Conservation (phyloP, 2,329 filamentous ascomycete genomes). For the Aureobasidium sp. region DNA sequence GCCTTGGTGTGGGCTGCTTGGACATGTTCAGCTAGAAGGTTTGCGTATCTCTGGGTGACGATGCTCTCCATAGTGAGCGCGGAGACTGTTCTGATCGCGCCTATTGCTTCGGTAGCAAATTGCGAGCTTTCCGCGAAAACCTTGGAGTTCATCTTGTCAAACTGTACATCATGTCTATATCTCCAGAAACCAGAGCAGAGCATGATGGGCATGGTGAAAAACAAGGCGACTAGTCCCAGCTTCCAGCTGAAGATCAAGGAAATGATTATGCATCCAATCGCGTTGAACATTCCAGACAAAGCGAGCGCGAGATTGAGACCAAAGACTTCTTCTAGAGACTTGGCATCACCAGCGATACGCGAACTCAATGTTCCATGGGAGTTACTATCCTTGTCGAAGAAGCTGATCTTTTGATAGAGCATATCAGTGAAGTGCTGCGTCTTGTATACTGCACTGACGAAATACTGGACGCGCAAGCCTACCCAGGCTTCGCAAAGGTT, state of each 20-base stretch:
- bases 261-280: constrained; percentile 37
- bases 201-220: constrained; percentile 49
- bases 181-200: constrained; percentile 28
- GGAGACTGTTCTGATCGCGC: constrained; percentile 40
- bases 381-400: constrained; percentile 38
- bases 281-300: constrained; percentile 44
- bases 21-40: constrained; percentile 50
- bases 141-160: constrained; percentile 22
- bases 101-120: constrained; percentile 29
- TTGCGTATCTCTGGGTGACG: constrained; percentile 50
- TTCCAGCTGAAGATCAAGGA: constrained; percentile 34
- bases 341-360: constrained; percentile 37
- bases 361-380: constrained; percentile 37
- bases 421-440: constrained; percentile 37
- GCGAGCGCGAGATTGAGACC: constrained; percentile 35
- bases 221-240: constrained; percentile 27
- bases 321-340: constrained; percentile 39
- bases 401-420: constrained; percentile 33
- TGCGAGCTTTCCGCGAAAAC: constrained; percentile 38
- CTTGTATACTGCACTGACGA: constrained; percentile 23
- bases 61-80: constrained; percentile 56
- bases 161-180: constrained; percentile 44
- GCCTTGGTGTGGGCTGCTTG: constrained; percentile 49
- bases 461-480: not conserved
- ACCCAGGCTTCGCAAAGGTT: not conserved